Conservation (phyloP, 805 yeast species). For the Kluyveromyces nonfermentans region DNA sequence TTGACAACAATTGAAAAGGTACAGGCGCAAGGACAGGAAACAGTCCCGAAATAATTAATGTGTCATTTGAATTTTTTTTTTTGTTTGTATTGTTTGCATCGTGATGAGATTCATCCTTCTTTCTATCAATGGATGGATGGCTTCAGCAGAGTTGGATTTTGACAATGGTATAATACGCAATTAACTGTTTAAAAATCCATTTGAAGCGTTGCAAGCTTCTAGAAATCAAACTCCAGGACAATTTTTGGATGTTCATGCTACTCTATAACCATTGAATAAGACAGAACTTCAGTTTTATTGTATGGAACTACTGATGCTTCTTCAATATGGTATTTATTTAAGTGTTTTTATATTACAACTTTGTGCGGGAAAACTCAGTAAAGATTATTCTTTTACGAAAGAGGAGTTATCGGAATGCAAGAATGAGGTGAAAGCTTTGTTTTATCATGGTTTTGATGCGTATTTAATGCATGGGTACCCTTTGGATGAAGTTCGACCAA, state of each 20-base stretch:
- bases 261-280: not conserved
- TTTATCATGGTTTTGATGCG: constrained; percentile 65
- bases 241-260: not conserved
- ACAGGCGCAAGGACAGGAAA: too few relatives aligned
- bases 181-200: too few relatives aligned
- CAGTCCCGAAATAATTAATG: too few relatives aligned
- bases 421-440: constrained; percentile 45
- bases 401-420: constrained; percentile 25
- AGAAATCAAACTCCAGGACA: not conserved
- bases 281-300: not conserved
- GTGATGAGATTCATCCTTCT: too few relatives aligned
- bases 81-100: too few relatives aligned
- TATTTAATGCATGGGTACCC: constrained; percentile 71
- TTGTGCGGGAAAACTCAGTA: not conserved
- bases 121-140: too few relatives aligned
- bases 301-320: not conserved
- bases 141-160: too few relatives aligned
- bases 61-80: too few relatives aligned
- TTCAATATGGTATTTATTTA: not conserved
- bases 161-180: too few relatives aligned
- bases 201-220: too few relatives aligned
- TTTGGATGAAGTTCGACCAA: constrained; percentile 69
- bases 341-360: not conserved
- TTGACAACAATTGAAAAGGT: too few relatives aligned
- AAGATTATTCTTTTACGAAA: constrained; percentile 20